Percentiles rank a stretch among this genome's conserved stretches.
phyloP scores from a whole-genome alignment of 768 basidiomycete species.

The Boletus fagicola region DNA sequence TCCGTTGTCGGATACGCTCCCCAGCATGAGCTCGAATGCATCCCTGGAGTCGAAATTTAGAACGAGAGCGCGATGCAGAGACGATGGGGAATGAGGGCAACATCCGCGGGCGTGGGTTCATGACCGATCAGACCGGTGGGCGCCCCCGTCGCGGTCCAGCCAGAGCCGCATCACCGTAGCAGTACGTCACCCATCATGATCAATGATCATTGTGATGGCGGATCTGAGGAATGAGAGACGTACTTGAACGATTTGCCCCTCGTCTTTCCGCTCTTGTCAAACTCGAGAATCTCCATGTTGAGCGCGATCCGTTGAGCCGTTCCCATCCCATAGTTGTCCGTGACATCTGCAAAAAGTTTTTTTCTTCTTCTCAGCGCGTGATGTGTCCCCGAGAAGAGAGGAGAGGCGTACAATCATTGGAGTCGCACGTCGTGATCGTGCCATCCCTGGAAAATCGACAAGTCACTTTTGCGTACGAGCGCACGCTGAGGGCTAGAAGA shows the following conservation, averaged over 20 bases:
- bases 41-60: constrained; percentile 51
- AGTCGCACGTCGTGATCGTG: constrained; percentile 90
- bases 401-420: constrained; percentile 80
- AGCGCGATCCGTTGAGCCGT: constrained; percentile 63
- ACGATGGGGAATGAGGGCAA: constrained; percentile 8
- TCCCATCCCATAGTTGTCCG: constrained; percentile 89
- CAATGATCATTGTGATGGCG: background rate
- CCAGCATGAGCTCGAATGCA: constrained; percentile 82
- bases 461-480: background rate
- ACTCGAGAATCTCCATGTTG: constrained; percentile 66
- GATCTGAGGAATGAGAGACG: constrained; percentile 31
- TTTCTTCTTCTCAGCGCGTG: background rate
- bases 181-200: background rate
- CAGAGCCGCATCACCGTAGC: background rate
- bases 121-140: background rate
- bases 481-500: background rate
- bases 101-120: constrained; percentile 5
- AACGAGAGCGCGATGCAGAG: constrained; percentile 16
- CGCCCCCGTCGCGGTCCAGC: background rate
- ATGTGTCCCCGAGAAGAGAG: background rate
- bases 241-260: constrained; percentile 38
- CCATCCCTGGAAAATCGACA: constrained; percentile 62
- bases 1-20: constrained; percentile 70
- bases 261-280: constrained; percentile 18
- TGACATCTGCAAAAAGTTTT: constrained; percentile 55